Evolutionary conservation across 2,329 filamentous ascomycete genomes (phyloP).

Genomic region (Dryadomyces quercivorus): DNA sequence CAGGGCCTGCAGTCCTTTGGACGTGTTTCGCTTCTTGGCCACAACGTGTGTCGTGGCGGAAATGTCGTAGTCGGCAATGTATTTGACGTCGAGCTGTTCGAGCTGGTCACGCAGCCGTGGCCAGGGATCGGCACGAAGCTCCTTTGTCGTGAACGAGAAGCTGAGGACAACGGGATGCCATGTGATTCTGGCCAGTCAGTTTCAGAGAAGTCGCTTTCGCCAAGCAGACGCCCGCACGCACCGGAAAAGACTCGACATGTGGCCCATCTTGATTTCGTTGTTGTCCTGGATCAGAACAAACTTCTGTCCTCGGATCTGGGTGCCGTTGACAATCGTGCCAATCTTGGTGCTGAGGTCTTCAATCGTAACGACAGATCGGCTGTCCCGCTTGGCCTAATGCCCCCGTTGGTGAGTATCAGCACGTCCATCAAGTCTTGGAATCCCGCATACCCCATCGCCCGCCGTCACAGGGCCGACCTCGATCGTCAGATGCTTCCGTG

Average conservation of each 20-base stretch:
- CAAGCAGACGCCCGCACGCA: slow-evolving; percentile 18
- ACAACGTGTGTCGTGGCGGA: slow-evolving; percentile 75
- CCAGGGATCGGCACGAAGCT: slow-evolving; percentile 55
- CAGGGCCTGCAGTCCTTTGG: slow-evolving; percentile 75
- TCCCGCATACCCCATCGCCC: slow-evolving; percentile 57
- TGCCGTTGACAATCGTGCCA: slow-evolving; percentile 67
- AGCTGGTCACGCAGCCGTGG: slow-evolving; percentile 50
- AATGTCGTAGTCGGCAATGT: slow-evolving; percentile 58
- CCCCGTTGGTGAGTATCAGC: not conserved
- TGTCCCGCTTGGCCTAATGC: slow-evolving; percentile 47
- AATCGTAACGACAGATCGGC: slow-evolving; percentile 55
- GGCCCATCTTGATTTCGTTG: slow-evolving; percentile 61
- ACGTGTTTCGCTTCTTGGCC: slow-evolving; percentile 77
- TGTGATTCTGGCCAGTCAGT: slow-evolving; percentile 40
- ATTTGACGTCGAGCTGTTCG: slow-evolving; percentile 82
- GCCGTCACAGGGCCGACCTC: slow-evolving; percentile 52
- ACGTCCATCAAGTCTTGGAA: no score
- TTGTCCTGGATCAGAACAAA: slow-evolving; percentile 41
- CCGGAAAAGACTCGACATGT: slow-evolving; percentile 52
- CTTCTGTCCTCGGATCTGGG: slow-evolving; percentile 51
- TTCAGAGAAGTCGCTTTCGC: not conserved
- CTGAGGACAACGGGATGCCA: slow-evolving; percentile 76
- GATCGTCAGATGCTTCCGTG: slow-evolving; percentile 76
- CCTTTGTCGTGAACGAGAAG: slow-evolving; percentile 63
- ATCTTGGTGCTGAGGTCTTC: slow-evolving; percentile 75